A percentile compares a stretch with the other conserved stretches of the same genome.
These are phyloP conservation scores for Neoconidiobolus thromboides DNA, from an alignment of 371 early-diverging fungal genomes.

Conservation along the genomic window DNA sequence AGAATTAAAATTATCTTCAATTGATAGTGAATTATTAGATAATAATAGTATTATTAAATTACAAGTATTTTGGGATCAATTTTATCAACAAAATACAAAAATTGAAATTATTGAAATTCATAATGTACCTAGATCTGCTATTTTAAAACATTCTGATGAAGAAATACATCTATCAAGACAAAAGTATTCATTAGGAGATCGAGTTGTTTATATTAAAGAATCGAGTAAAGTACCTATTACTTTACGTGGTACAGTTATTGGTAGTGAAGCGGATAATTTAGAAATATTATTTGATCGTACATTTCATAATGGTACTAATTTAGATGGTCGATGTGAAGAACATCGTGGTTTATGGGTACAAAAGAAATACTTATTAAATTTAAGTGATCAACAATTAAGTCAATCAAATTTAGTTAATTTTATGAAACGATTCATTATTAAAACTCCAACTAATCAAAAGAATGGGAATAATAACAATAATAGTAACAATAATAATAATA, in stretches of 20 bases:
- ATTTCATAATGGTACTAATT: conserved; percentile 57
- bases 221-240: conserved; percentile 62
- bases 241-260: conserved; percentile 66
- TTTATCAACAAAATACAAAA: conserved; percentile 14
- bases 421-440: no score
- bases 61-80: neutral
- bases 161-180: conserved; percentile 47
- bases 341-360: conserved; percentile 38
- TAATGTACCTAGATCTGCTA: neutral
- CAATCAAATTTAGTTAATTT: neutral
- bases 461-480: no score
- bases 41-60: conserved; percentile 4
- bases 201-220: conserved; percentile 59
- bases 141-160: conserved; percentile 13
- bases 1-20: conserved; percentile 40
- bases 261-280: conserved; percentile 40
- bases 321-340: conserved; percentile 49
- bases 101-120: neutral
- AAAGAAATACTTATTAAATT: conserved; percentile 30
- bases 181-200: conserved; percentile 68
- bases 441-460: no score
- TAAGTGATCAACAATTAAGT: conserved; percentile 25
- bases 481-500: no score
- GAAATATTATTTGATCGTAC: conserved; percentile 74
- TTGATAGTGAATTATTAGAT: conserved; percentile 43